Evolutionary conservation across 345 rosid genomes (phyloP).

Genomic region (Syzygium aqueum): DNA sequence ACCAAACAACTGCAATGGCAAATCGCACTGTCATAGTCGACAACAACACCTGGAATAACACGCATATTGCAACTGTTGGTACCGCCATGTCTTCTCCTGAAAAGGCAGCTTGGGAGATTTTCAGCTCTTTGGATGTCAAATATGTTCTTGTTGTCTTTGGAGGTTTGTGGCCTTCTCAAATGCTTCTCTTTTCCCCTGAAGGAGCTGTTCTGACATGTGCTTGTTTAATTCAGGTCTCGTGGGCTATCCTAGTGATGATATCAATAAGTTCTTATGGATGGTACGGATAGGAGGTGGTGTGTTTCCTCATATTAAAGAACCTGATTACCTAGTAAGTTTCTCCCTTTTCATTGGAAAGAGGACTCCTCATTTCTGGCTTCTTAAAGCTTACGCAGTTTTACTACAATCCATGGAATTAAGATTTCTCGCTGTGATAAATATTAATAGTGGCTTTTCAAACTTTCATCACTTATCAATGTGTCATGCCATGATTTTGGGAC

Average conservation of each 20-base stretch:
- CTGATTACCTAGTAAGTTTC: constrained; percentile 73
- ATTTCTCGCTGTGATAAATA: not conserved
- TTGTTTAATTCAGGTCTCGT: constrained; percentile 58
- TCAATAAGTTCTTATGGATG: constrained; percentile 99
- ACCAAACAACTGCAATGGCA: constrained; percentile 99
- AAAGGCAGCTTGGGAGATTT: constrained; percentile 98
- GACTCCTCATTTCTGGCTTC: not conserved
- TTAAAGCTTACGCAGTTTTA: not conserved
- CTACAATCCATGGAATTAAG: not conserved
- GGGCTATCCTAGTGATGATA: constrained; percentile 99
- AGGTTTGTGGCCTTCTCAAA: constrained; percentile 43
- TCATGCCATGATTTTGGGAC: not conserved
- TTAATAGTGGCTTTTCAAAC: not conserved
- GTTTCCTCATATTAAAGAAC: constrained; percentile 95
- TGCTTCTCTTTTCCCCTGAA: not conserved
- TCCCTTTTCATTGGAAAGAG: not conserved
- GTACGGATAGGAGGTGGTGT: constrained; percentile 99
- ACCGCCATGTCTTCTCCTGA: constrained; percentile 99
- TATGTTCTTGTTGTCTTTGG: constrained; percentile 98
- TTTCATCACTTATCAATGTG: not conserved
- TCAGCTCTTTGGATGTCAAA: constrained; percentile 94
- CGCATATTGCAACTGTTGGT: constrained; percentile 99
- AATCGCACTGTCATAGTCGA: constrained; percentile 97
- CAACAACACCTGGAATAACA: constrained; percentile 98
- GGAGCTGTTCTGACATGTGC: constrained; percentile 16